Conservation (phyloP, 768 basidiomycete species). For the Coprinopsis sp. region DNA sequence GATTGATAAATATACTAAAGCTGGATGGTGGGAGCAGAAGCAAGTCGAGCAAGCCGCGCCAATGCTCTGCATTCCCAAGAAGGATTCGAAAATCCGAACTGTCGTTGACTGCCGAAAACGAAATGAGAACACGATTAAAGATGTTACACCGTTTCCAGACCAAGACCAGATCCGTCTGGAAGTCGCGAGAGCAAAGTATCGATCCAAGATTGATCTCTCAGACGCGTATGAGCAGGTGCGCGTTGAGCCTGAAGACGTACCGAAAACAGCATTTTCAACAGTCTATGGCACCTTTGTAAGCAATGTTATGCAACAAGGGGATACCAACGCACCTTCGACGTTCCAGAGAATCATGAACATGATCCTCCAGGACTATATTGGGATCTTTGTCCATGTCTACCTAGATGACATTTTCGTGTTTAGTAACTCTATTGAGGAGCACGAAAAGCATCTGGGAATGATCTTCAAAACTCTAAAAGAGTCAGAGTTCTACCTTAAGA, state of each 20-base stretch:
- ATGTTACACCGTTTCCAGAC: conserved; percentile 37
- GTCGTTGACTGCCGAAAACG: conserved; percentile 31
- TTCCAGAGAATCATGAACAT: conserved; percentile 41
- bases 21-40: conserved; percentile 3
- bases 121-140: conserved; percentile 38
- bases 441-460: conserved; percentile 26
- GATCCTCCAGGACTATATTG: conserved; percentile 32
- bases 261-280: conserved; percentile 31
- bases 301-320: conserved; percentile 38
- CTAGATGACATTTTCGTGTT: conserved; percentile 42
- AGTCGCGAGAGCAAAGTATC: conserved; percentile 25
- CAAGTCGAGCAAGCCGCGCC: too few relatives aligned
- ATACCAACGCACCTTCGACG: conserved; percentile 41
- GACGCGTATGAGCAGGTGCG: conserved; percentile 42
- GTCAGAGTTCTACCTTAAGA: conserved; percentile 27
- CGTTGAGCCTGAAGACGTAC: conserved; percentile 24
- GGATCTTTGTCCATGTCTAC: conserved; percentile 36
- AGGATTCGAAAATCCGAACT: conserved; percentile 21
- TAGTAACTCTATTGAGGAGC: conserved; percentile 33
- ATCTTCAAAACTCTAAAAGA: conserved; percentile 26
- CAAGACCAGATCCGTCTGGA: conserved; percentile 29
- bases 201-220: conserved; percentile 37
- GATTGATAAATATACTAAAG: neutral
- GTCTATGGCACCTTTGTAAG: conserved; percentile 34
- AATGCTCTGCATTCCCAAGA: conserved; percentile 29